These are phyloP conservation scores for Trypanosoma melophagium DNA, from an alignment of 208 protist genomes.

Conservation along the genomic window DNA sequence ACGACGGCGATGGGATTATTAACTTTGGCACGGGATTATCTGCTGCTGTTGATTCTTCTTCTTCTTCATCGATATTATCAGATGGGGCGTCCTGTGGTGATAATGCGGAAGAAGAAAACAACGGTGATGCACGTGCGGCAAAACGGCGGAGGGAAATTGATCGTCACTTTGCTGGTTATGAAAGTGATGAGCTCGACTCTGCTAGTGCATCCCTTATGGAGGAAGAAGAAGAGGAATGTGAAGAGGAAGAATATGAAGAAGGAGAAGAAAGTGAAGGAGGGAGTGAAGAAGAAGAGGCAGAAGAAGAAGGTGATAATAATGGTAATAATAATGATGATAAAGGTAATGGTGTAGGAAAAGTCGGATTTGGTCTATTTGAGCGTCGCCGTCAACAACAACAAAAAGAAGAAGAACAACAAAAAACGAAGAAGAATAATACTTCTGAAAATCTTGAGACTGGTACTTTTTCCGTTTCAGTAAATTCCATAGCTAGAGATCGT, in stretches of 20 bases:
- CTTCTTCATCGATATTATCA: constrained; percentile 5
- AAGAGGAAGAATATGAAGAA: constrained; percentile 26
- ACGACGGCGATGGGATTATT: constrained; percentile 37
- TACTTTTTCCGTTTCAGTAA: constrained; percentile 1
- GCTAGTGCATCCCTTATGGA: constrained; percentile 11
- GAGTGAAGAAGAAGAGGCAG: too few relatives aligned
- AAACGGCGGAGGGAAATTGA: constrained; percentile 26
- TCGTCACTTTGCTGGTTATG: constrained; percentile 35
- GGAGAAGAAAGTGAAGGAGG: constrained; percentile 26
- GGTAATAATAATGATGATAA: constrained; percentile 3
- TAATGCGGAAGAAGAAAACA: background rate
- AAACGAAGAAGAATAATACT: background rate
- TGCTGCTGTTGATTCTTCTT: constrained; percentile 6
- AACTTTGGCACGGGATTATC: constrained; percentile 22
- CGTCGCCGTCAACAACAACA: constrained; percentile 17
- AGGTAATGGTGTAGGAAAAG: background rate
- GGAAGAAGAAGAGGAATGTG: constrained; percentile 21
- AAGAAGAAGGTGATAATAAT: constrained; percentile 7
- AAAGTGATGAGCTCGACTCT: constrained; percentile 24
- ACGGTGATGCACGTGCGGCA: constrained; percentile 2
- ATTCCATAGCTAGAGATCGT: constrained; percentile 11
- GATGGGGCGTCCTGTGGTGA: too few relatives aligned
- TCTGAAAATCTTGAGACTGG: background rate
- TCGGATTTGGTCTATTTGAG: constrained; percentile 17
- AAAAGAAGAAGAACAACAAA: constrained; percentile 8